Conservation (phyloP, 176 grass and related monocot species). For the Guadua angustifolia region DNA sequence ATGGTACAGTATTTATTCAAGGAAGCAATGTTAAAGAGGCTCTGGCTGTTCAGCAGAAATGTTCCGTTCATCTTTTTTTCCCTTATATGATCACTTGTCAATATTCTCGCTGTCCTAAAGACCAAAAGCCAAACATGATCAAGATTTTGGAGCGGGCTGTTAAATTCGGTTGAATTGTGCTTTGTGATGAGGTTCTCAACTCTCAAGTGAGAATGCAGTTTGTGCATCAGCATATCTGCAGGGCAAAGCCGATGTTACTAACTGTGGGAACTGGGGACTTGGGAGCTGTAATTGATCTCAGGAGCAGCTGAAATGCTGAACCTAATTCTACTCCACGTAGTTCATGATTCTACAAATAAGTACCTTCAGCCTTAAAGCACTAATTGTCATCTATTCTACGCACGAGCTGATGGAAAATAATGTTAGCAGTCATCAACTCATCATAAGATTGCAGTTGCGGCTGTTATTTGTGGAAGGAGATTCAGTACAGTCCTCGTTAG, state of each 20-base stretch:
- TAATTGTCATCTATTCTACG: neutral
- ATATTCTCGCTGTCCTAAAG: neutral
- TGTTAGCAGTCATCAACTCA: neutral
- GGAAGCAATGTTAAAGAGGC: neutral
- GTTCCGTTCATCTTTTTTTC: neutral
- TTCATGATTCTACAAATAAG: neutral
- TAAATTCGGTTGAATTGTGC: neutral
- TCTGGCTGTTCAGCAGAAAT: neutral
- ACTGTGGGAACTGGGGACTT: too few relatives aligned
- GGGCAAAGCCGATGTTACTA: too few relatives aligned
- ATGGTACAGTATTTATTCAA: neutral
- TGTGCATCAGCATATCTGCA: too few relatives aligned
- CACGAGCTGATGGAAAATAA: neutral
- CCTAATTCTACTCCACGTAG: too few relatives aligned
- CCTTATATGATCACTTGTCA: neutral
- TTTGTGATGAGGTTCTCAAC: neutral
- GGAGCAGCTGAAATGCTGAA: neutral
- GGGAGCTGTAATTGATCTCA: neutral
- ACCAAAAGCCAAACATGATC: neutral
- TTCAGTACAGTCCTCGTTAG: too few relatives aligned
- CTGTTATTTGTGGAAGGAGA: too few relatives aligned
- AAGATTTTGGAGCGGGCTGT: neutral
- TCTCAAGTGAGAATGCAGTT: neutral
- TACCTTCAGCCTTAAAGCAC: too few relatives aligned
- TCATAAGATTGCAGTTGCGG: too few relatives aligned